phyloP scores from a whole-genome alignment of 495 filamentous ascomycete species.

The Penicillium chermesinum region DNA sequence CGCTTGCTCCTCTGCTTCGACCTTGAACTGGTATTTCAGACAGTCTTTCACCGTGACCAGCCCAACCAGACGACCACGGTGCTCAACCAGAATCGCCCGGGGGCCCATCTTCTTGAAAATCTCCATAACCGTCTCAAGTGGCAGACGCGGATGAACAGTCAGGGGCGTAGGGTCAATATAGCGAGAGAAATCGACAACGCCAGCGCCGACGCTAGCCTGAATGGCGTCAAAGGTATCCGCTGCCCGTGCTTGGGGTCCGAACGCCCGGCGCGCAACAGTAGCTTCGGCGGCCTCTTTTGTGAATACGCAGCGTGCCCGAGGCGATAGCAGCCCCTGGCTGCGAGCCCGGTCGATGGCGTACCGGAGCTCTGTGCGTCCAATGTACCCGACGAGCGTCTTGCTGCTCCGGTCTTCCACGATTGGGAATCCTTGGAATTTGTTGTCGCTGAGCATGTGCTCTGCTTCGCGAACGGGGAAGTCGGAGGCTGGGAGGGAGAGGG shows the following conservation, averaged over 20 bases:
- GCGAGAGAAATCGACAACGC: conserved; percentile 74
- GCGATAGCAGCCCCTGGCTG: conserved; percentile 62
- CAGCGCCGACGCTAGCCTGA: conserved; percentile 48
- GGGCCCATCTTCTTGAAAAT: conserved; percentile 98
- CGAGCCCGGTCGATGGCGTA: conserved; percentile 89
- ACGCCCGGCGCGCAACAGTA: conserved; percentile 32
- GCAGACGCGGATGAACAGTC: conserved; percentile 84
- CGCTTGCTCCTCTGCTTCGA: conserved; percentile 81
- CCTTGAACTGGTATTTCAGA: conserved; percentile 95
- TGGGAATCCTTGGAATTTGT: conserved; percentile 92
- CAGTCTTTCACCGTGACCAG: conserved; percentile 97
- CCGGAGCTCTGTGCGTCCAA: conserved; percentile 87
- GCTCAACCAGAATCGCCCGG: conserved; percentile 87
- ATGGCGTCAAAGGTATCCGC: conserved; percentile 63
- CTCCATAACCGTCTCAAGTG: conserved; percentile 97
- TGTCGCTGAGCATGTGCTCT: conserved; percentile 69
- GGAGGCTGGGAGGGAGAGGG: conserved; percentile 65
- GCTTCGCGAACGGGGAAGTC: conserved; percentile 71
- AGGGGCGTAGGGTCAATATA: conserved; percentile 90
- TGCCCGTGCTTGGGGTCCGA: conserved; percentile 25
- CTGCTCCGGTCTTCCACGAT: conserved; percentile 71
- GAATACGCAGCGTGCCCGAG: conserved; percentile 74
- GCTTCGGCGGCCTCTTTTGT: conserved; percentile 52
- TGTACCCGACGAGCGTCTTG: conserved; percentile 80
- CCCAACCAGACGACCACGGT: conserved; percentile 74